phyloP scores from a whole-genome alignment of 192 early-diverging fungal genomes.

The Backusella macrospora region DNA sequence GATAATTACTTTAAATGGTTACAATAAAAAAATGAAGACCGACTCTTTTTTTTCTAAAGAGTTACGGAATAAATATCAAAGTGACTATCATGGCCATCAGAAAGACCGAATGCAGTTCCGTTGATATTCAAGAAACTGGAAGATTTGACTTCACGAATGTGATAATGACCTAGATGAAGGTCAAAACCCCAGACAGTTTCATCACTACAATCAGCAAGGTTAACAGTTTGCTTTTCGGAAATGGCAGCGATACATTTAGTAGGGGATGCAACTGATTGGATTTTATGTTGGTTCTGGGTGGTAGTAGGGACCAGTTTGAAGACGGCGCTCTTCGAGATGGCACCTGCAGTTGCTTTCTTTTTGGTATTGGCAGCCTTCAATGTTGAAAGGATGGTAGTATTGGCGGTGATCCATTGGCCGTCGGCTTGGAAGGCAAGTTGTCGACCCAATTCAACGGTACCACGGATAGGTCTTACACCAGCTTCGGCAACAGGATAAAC shows the following conservation, averaged over 20 bases:
- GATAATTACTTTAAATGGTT: too few relatives aligned
- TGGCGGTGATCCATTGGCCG: neutral
- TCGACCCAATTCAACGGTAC: neutral
- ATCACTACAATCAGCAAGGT: neutral
- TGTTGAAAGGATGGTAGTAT: neutral
- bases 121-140: slow-evolving; percentile 1
- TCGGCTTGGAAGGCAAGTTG: neutral
- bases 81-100: neutral
- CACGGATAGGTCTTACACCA: neutral
- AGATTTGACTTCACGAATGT: neutral
- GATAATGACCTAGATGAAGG: neutral
- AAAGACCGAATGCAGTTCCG: neutral
- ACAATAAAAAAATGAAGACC: too few relatives aligned
- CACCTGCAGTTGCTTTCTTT: neutral
- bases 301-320: neutral
- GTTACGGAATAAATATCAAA: slow-evolving; percentile 5
- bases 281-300: neutral
- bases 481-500: neutral
- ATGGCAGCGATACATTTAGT: neutral
- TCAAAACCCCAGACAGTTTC: neutral
- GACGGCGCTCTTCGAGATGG: neutral
- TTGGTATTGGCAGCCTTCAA: neutral
- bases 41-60: neutral
- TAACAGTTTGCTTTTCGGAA: neutral
- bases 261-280: neutral